Percentiles rank a stretch among this genome's conserved stretches.
These are phyloP conservation scores for Sporothrix sp. DNA, from an alignment of 2,329 filamentous ascomycete genomes.

Conservation along the genomic window DNA sequence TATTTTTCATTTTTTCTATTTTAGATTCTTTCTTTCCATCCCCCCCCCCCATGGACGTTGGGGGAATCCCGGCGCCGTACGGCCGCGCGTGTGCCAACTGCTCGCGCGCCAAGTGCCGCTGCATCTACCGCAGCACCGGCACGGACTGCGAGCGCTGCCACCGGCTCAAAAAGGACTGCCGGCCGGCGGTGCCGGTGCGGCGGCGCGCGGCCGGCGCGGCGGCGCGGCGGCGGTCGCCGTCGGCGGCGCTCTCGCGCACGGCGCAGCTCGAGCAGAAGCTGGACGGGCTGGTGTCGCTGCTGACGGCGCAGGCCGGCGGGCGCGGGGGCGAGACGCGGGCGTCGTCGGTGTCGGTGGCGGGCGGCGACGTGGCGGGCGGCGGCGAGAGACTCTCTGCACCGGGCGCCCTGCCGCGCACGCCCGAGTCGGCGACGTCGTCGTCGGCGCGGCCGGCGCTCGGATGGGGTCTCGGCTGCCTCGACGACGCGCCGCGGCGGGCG, in stretches of 20 bases:
- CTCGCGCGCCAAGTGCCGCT: slow-evolving; percentile 39
- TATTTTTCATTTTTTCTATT: too few species aligned
- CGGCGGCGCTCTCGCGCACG: slow-evolving; percentile 24
- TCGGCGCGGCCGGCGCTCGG: not conserved
- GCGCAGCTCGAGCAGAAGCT: slow-evolving; percentile 41
- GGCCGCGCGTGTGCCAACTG: slow-evolving; percentile 39
- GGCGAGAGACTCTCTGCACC: too few species aligned
- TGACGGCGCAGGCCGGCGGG: slow-evolving; percentile 25
- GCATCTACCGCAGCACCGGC: slow-evolving; percentile 28
- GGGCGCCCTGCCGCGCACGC: slow-evolving; percentile 9
- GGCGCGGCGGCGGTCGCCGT: slow-evolving; percentile 25
- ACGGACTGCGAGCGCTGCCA: slow-evolving; percentile 31
- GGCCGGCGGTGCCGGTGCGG: slow-evolving; percentile 33
- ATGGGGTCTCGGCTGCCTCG: slow-evolving; percentile 3
- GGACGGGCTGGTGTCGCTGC: slow-evolving; percentile 37
- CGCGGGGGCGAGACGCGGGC: slow-evolving; percentile 16
- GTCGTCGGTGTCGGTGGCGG: not conserved
- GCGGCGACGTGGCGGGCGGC: not conserved
- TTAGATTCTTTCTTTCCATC: too few species aligned
- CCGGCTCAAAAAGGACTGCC: slow-evolving; percentile 38
- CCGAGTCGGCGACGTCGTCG: slow-evolving; percentile 11
- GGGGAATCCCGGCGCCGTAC: slow-evolving; percentile 25
- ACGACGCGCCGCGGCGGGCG: not conserved
- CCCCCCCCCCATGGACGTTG: too few species aligned
- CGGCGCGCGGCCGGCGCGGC: slow-evolving; percentile 27